These are phyloP conservation scores for Porphyrellus cyaneotinctus DNA, from an alignment of 768 basidiomycete species.

Conservation along the genomic window DNA sequence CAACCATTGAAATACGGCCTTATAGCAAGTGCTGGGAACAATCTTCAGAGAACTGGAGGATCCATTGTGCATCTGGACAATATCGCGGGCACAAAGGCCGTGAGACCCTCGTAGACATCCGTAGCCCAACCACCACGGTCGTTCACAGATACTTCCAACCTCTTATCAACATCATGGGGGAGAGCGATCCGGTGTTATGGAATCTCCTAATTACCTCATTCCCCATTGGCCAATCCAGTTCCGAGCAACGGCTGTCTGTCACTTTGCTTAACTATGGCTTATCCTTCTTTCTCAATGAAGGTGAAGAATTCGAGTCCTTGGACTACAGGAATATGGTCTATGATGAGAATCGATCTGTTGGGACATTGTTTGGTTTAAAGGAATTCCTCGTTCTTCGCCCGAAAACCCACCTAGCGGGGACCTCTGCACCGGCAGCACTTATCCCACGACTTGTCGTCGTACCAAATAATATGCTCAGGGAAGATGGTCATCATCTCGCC, in stretches of 20 bases:
- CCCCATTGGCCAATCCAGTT: not conserved
- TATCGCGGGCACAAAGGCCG: not conserved
- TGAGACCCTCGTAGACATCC: slow-evolving; percentile 18
- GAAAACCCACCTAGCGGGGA: not conserved
- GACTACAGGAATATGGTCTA: not conserved
- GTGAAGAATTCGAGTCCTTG: not conserved
- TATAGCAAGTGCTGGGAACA: slow-evolving; percentile 14
- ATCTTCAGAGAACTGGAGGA: slow-evolving; percentile 20
- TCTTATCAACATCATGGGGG: too few relatives aligned
- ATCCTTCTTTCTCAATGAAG: not conserved
- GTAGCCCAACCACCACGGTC: not conserved
- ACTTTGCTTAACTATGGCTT: not conserved
- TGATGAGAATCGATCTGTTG: not conserved
- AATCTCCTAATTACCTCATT: too few relatives aligned
- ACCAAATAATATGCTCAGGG: not conserved
- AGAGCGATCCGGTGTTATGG: too few relatives aligned
- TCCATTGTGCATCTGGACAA: not conserved
- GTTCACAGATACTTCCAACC: not conserved
- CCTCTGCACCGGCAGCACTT: not conserved
- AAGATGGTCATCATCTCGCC: not conserved
- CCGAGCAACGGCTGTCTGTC: not conserved
- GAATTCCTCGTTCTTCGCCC: not conserved
- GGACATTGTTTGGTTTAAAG: not conserved
- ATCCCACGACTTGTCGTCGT: not conserved
- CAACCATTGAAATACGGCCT: slow-evolving; percentile 24